These are phyloP conservation scores for Blastobotrys peoriensis DNA, from an alignment of 805 yeast species.

Conservation along the genomic window DNA sequence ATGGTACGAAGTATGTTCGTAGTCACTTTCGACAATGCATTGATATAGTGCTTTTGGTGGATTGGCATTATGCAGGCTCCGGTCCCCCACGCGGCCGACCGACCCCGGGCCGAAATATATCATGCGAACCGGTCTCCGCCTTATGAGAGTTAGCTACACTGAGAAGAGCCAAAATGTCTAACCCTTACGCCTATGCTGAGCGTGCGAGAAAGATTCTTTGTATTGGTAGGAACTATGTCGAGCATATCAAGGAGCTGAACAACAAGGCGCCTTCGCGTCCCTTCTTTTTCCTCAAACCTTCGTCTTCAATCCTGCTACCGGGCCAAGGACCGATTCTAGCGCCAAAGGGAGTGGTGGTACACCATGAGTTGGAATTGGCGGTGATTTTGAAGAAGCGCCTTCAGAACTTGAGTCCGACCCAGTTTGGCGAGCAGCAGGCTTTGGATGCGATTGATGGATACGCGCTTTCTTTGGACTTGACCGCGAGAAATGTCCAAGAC, in stretches of 20 bases:
- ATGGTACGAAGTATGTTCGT: too few relatives aligned
- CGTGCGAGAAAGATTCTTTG: conserved; percentile 63
- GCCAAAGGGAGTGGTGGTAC: conserved; percentile 75
- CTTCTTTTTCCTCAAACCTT: conserved; percentile 87
- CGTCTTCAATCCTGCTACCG: conserved; percentile 65
- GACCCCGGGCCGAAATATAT: too few relatives aligned
- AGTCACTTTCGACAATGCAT: too few relatives aligned
- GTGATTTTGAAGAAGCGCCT: conserved; percentile 60
- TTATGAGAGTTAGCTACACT: too few relatives aligned
- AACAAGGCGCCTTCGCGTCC: conserved; percentile 80
- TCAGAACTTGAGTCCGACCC: conserved; percentile 50
- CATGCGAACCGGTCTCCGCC: too few relatives aligned
- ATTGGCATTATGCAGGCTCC: too few relatives aligned
- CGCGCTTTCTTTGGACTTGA: conserved; percentile 85
- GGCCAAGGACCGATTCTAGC: conserved; percentile 69
- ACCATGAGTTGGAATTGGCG: conserved; percentile 93
- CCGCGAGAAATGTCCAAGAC: conserved; percentile 93
- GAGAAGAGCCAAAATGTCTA: conserved; percentile 10
- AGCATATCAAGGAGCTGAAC: conserved; percentile 86
- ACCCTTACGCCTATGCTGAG: conserved; percentile 12
- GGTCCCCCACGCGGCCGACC: too few relatives aligned
- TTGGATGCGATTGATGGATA: conserved; percentile 78
- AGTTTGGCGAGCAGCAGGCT: conserved; percentile 61
- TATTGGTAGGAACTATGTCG: conserved; percentile 96
- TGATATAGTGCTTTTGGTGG: too few relatives aligned